Percentiles rank a stretch among this genome's conserved stretches.
phyloP scores from a whole-genome alignment of 257 asterid genomes.

The Solanum sejunctum region DNA sequence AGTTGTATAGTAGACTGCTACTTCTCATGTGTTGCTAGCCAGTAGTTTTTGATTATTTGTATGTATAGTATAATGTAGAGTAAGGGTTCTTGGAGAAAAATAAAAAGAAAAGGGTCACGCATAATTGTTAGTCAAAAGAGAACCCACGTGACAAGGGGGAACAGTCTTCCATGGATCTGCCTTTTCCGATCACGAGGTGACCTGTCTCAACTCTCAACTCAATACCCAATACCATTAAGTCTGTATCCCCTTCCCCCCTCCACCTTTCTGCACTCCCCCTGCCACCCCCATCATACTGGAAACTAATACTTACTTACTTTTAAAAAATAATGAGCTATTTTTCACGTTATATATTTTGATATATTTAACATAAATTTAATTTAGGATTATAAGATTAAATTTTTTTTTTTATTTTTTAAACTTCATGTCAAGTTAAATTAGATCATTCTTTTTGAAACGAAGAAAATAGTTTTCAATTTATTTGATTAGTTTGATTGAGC shows the following conservation, averaged over 20 bases:
- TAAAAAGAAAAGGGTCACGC: background rate
- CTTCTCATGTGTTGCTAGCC: background rate
- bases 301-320: background rate
- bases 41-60: background rate
- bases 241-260: conserved; percentile 24
- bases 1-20: background rate
- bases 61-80: background rate
- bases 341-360: no score
- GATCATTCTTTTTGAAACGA: no score
- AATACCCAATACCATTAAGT: conserved; percentile 23
- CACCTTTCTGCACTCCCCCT: conserved; percentile 13
- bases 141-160: conserved; percentile 83
- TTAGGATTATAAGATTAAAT: no score
- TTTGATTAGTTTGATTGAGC: no score
- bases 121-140: conserved; percentile 73
- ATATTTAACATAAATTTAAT: no score
- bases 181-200: conserved; percentile 92
- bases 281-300: conserved; percentile 35
- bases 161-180: conserved; percentile 98
- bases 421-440: no score
- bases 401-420: no score
- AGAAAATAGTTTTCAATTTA: no score
- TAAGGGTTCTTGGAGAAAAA: background rate
- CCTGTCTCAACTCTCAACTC: conserved; percentile 8
- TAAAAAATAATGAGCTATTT: no score